Percentiles rank a stretch among this genome's conserved stretches.
phyloP scores from a whole-genome alignment of 2,329 filamentous ascomycete genomes.

The Alternaria sp. region DNA sequence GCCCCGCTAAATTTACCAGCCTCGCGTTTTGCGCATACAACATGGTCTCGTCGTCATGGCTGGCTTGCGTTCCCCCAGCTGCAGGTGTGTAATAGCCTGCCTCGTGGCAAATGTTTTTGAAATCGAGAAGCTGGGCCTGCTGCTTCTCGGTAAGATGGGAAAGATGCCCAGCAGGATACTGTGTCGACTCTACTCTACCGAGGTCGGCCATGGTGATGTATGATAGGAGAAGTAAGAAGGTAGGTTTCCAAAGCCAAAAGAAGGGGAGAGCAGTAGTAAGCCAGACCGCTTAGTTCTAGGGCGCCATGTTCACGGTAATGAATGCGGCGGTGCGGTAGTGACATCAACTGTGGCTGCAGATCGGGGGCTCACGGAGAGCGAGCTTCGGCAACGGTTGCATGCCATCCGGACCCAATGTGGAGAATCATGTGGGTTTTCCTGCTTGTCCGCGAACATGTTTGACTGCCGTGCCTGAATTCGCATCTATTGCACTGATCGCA shows the following conservation, averaged over 20 bases:
- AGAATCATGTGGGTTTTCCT: conserved; percentile 7
- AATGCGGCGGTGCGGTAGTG: conserved; percentile 40
- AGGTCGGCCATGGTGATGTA: conserved; percentile 46
- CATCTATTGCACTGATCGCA: conserved; percentile 21
- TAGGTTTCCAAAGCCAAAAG: conserved; percentile 9
- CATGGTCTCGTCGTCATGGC: conserved; percentile 77
- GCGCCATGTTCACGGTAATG: conserved; percentile 34
- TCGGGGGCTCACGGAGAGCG: conserved; percentile 29
- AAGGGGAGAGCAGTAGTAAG: conserved; percentile 21
- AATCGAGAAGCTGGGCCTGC: conserved; percentile 70
- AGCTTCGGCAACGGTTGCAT: conserved; percentile 18
- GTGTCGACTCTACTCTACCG: conserved; percentile 52
- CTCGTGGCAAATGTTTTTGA: conserved; percentile 74
- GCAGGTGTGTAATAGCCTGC: conserved; percentile 68
- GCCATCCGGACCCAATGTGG: conserved; percentile 32
- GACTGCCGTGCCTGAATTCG: conserved; percentile 9
- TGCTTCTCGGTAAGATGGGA: conserved; percentile 77
- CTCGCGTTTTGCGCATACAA: conserved; percentile 61
- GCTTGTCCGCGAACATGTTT: conserved; percentile 7
- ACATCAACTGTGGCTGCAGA: conserved; percentile 35
- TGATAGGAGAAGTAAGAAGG: conserved; percentile 5
- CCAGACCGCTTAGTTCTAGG: conserved; percentile 27
- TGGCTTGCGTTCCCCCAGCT: conserved; percentile 54
- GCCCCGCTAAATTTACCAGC: conserved; percentile 26
- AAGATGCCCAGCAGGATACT: conserved; percentile 80